phyloP scores from a whole-genome alignment of 2,329 filamentous ascomycete species.

The Pestalotiopsis sp. region DNA sequence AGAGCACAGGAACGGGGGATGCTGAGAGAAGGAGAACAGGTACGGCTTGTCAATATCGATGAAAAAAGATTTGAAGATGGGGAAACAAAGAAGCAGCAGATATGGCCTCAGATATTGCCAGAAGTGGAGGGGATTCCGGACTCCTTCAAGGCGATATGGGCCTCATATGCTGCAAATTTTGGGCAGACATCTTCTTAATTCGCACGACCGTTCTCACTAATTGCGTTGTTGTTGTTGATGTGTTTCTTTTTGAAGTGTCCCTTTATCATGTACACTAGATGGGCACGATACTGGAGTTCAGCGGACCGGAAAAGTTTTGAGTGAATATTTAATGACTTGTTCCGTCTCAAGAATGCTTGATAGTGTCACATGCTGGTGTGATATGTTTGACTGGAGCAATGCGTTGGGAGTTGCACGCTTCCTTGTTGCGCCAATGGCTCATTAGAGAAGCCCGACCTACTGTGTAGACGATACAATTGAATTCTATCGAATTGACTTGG shows the following conservation, averaged over 20 bases:
- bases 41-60: constrained; percentile 28
- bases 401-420: not conserved
- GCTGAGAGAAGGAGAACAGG: constrained; percentile 9
- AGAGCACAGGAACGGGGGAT: constrained; percentile 22
- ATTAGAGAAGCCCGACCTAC: no score
- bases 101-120: constrained; percentile 29
- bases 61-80: constrained; percentile 28
- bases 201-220: constrained; percentile 33
- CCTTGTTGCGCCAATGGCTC: not conserved
- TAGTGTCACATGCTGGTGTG: not conserved
- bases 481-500: no score
- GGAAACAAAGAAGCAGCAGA: constrained; percentile 21
- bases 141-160: constrained; percentile 21
- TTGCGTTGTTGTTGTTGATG: constrained; percentile 18
- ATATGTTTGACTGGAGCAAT: not conserved
- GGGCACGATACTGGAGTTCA: constrained; percentile 29
- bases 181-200: constrained; percentile 30
- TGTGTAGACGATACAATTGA: no score
- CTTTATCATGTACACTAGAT: constrained; percentile 32
- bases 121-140: constrained; percentile 20
- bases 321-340: constrained; percentile 1
- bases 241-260: constrained; percentile 23
- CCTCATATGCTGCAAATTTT: constrained; percentile 26
- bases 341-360: not conserved
- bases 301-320: constrained; percentile 31